Evolutionary conservation across 2,329 filamentous ascomycete genomes (phyloP).

Genomic region (Penicillium sp.): DNA sequence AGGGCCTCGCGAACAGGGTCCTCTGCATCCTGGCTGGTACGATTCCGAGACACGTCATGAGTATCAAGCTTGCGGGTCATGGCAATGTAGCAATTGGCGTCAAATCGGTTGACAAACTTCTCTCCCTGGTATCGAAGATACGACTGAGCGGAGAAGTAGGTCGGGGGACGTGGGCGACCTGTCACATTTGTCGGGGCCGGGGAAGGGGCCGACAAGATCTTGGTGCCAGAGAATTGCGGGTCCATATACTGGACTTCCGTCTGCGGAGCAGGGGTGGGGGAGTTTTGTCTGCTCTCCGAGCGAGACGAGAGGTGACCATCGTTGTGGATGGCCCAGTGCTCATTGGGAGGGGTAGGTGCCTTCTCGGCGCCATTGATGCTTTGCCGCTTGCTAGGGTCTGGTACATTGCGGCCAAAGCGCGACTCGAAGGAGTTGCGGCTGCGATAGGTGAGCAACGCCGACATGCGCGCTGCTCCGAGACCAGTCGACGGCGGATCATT

Average conservation of each 20-base stretch:
- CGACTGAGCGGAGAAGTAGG: conserved; percentile 97
- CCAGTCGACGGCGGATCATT: conserved; percentile 82
- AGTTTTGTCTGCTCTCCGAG: conserved; percentile 36
- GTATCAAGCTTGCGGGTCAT: conserved; percentile 98
- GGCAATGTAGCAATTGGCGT: conserved; percentile 98
- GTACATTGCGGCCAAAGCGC: conserved; percentile 88
- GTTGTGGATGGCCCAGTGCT: conserved; percentile 79
- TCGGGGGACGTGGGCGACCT: conserved; percentile 54
- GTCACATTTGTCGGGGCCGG: conserved; percentile 21
- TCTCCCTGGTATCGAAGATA: conserved; percentile 94
- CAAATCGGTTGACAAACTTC: conserved; percentile 96
- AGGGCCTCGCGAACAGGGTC: conserved; percentile 69
- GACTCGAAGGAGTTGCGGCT: conserved; percentile 96
- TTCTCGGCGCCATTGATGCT: conserved; percentile 70
- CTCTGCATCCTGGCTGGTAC: conserved; percentile 46
- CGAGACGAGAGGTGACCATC: conserved; percentile 68
- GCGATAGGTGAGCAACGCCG: conserved; percentile 89
- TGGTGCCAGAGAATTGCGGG: conserved; percentile 70
- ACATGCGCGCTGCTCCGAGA: conserved; percentile 92
- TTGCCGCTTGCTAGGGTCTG: conserved; percentile 78
- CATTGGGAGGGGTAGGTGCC: conserved; percentile 61
- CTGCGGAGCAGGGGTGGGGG: conserved; percentile 24
- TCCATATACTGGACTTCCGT: conserved; percentile 50
- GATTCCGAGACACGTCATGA: conserved; percentile 84
- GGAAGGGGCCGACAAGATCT: conserved; percentile 45